phyloP scores from a whole-genome alignment of 805 yeast genomes.

The Kockiozyma suomiensis region DNA sequence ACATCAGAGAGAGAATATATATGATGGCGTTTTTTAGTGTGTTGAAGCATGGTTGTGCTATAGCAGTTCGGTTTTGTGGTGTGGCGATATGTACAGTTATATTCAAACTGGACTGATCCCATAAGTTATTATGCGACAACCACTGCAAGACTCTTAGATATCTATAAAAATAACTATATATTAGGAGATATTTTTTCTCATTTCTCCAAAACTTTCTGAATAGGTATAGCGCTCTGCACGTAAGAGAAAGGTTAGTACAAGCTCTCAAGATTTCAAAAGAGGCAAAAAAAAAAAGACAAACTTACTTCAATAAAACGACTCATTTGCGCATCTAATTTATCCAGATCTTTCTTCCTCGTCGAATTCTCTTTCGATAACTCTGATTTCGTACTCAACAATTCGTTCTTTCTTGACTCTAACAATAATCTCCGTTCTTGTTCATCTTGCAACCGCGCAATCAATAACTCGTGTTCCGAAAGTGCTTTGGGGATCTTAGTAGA shows the following conservation, averaged over 20 bases:
- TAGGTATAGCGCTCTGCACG: conserved; percentile 31
- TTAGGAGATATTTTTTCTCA: too few species aligned
- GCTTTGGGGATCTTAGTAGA: neutral
- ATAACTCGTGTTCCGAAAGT: conserved; percentile 15
- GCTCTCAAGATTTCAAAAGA: too few species aligned
- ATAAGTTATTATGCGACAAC: too few species aligned
- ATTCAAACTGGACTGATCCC: too few species aligned
- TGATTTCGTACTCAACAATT: conserved; percentile 5
- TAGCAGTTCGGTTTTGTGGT: too few species aligned
- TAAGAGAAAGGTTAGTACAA: too few species aligned
- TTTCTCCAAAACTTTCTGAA: conserved; percentile 19
- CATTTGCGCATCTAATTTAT: conserved; percentile 27
- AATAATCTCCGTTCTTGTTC: conserved; percentile 23
- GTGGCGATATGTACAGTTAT: too few species aligned
- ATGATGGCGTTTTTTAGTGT: too few species aligned
- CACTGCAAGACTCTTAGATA: too few species aligned
- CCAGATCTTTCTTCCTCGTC: conserved; percentile 21
- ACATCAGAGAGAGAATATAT: too few species aligned
- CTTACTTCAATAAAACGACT: conserved; percentile 28
- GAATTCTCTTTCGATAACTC: conserved; percentile 19
- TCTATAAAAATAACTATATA: too few species aligned
- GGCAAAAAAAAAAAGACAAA: neutral
- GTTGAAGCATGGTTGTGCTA: too few species aligned
- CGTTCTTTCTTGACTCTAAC: conserved; percentile 8
- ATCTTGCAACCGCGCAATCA: conserved; percentile 25